Percentiles rank a stretch among this genome's conserved stretches.
Conservation (phyloP, 1,139 yeast genomes). For the Tardiomyces digboiensis region DNA sequence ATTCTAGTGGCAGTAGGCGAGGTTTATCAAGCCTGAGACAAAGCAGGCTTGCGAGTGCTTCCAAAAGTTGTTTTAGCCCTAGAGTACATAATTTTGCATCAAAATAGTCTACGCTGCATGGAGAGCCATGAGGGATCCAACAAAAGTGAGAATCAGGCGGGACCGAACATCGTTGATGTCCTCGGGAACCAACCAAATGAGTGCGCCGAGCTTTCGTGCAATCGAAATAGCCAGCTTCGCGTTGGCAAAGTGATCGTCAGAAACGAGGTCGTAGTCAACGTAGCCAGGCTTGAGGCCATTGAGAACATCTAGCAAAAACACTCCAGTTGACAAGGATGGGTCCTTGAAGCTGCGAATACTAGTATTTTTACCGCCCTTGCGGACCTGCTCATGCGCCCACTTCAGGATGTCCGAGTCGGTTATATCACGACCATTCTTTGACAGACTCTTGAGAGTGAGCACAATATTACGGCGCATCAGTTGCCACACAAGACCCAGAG, state of each 20-base stretch:
- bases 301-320: conserved; percentile 79
- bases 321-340: conserved; percentile 61
- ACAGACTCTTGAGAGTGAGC: conserved; percentile 65
- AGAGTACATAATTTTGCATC: too few species aligned
- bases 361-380: conserved; percentile 68
- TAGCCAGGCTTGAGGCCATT: conserved; percentile 96
- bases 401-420: conserved; percentile 78
- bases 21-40: too few species aligned
- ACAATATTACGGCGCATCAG: conserved; percentile 94
- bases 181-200: conserved; percentile 99
- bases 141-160: conserved; percentile 85
- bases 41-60: too few species aligned
- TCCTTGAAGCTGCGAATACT: conserved; percentile 82
- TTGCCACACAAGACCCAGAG: conserved; percentile 98
- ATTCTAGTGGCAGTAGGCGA: too few species aligned
- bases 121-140: conserved; percentile 86
- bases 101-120: conserved; percentile 2
- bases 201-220: conserved; percentile 96
- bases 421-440: conserved; percentile 63
- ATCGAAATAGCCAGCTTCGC: conserved; percentile 96
- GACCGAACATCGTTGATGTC: conserved; percentile 95
- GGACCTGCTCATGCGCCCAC: conserved; percentile 87
- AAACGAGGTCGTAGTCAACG: conserved; percentile 89
- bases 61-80: too few species aligned
- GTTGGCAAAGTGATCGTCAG: conserved; percentile 84